Conservation (phyloP, 2,329 filamentous ascomycete genomes). For the Lasiodiplodia gonubiensis region DNA sequence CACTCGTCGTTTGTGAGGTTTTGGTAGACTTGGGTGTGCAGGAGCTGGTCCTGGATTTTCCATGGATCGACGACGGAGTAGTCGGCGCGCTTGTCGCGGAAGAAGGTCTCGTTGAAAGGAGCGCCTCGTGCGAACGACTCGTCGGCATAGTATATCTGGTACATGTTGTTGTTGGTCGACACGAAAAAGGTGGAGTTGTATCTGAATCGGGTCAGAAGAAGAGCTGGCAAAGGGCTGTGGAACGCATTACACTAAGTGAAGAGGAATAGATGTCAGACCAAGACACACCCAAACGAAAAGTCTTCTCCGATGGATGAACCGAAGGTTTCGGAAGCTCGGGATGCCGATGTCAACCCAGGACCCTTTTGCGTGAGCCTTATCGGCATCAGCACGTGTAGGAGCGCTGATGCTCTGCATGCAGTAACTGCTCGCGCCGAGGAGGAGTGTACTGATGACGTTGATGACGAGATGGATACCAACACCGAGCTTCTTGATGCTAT, state of each 20-base stretch:
- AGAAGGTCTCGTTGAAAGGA: not conserved
- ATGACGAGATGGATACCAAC: constrained; percentile 39
- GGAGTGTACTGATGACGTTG: constrained; percentile 53
- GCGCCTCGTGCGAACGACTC: not conserved
- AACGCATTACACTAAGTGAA: constrained; percentile 7
- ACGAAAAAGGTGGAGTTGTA: constrained; percentile 13
- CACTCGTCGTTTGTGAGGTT: constrained; percentile 14
- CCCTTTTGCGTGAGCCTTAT: constrained; percentile 51
- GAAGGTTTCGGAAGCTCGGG: not conserved
- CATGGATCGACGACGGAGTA: not conserved
- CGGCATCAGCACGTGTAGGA: constrained; percentile 57
- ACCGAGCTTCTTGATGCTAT: not conserved
- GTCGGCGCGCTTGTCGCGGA: not conserved
- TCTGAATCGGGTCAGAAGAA: not conserved
- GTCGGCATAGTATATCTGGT: not conserved
- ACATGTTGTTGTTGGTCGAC: constrained; percentile 7
- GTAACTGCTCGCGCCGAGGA: constrained; percentile 58
- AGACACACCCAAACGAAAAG: constrained; percentile 7
- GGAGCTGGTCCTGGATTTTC: not conserved
- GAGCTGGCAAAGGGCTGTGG: not conserved
- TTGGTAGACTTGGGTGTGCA: not conserved
- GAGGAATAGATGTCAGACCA: constrained; percentile 1
- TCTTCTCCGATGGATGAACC: constrained; percentile 1
- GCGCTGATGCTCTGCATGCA: constrained; percentile 59
- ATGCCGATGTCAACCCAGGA: not conserved